These are phyloP conservation scores for Talaromyces stipitatus DNA, from an alignment of 495 filamentous ascomycete species.

Conservation along the genomic window DNA sequence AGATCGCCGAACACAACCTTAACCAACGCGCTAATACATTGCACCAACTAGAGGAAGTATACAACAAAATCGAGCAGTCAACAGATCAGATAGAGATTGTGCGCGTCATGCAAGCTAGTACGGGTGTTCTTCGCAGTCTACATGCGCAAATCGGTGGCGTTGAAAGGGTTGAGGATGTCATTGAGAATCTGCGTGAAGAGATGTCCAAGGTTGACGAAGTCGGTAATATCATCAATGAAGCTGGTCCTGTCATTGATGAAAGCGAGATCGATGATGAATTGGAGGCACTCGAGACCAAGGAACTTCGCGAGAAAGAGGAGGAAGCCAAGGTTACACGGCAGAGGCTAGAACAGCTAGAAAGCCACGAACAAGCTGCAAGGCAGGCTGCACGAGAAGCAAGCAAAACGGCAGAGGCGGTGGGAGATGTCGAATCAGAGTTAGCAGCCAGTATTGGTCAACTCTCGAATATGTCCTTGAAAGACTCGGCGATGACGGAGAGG, in stretches of 20 bases:
- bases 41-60: slow-evolving; percentile 75
- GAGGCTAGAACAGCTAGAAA: slow-evolving; percentile 39
- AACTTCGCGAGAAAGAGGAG: slow-evolving; percentile 49
- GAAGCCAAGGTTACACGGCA: slow-evolving; percentile 36
- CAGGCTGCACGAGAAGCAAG: slow-evolving; percentile 22
- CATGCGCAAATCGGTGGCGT: slow-evolving; percentile 69
- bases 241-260: slow-evolving; percentile 60
- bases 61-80: slow-evolving; percentile 74
- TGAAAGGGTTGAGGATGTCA: slow-evolving; percentile 66
- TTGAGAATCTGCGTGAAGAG: slow-evolving; percentile 68
- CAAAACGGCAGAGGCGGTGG: slow-evolving; percentile 4
- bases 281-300: slow-evolving; percentile 62
- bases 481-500: slow-evolving; percentile 15
- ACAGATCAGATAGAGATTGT: slow-evolving; percentile 74
- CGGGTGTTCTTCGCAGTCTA: slow-evolving; percentile 60
- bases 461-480: slow-evolving; percentile 38
- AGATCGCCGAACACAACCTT: slow-evolving; percentile 65
- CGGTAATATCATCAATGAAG: slow-evolving; percentile 62
- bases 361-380: slow-evolving; percentile 26
- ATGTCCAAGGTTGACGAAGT: slow-evolving; percentile 81
- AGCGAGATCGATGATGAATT: slow-evolving; percentile 84
- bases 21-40: slow-evolving; percentile 60
- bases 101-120: slow-evolving; percentile 69
- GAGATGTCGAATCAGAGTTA: slow-evolving; percentile 22
- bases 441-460: slow-evolving; percentile 32